Evolutionary conservation across 208 protist genomes (phyloP).

Genomic region (Trypanosoma grayi): DNA sequence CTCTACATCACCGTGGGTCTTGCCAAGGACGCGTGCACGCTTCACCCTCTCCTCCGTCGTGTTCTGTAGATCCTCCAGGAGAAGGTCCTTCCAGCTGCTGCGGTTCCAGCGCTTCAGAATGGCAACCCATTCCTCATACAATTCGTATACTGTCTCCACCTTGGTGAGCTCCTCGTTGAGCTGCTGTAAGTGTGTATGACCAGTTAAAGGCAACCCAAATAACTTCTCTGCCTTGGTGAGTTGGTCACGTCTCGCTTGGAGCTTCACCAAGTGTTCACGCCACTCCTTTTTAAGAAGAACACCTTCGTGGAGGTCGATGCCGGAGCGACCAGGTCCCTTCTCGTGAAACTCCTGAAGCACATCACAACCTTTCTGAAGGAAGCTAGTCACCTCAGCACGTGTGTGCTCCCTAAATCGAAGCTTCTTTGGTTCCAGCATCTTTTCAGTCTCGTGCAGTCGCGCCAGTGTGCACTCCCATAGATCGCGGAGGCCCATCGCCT

Average conservation of each 20-base stretch:
- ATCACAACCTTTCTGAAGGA: conserved; percentile 53
- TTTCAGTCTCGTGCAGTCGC: conserved; percentile 67
- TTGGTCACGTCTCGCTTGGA: conserved; percentile 83
- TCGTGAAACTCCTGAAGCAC: conserved; percentile 72
- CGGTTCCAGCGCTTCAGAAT: conserved; percentile 93
- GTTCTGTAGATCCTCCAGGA: conserved; percentile 92
- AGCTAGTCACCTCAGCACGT: conserved; percentile 82
- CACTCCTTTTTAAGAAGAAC: conserved; percentile 90
- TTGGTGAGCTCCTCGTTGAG: conserved; percentile 90
- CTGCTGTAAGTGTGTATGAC: conserved; percentile 89
- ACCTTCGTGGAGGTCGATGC: conserved; percentile 90
- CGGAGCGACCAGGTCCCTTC: conserved; percentile 79
- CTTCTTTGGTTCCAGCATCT: conserved; percentile 91
- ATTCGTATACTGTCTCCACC: conserved; percentile 91
- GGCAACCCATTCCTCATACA: conserved; percentile 93
- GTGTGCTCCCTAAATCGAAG: conserved; percentile 94
- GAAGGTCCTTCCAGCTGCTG: conserved; percentile 97
- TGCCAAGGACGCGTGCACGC: conserved; percentile 79
- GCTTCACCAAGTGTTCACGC: conserved; percentile 65
- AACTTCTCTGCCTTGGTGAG: conserved; percentile 96
- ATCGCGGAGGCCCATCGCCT: conserved; percentile 73
- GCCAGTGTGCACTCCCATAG: conserved; percentile 88
- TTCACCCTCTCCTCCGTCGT: conserved; percentile 93
- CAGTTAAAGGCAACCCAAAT: conserved; percentile 95
- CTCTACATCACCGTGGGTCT: conserved; percentile 83